Evolutionary conservation across 495 filamentous ascomycete genomes (phyloP), one percentile per base, ranked within the genome.

Genomic region (Entonaema liquescens): DNA sequence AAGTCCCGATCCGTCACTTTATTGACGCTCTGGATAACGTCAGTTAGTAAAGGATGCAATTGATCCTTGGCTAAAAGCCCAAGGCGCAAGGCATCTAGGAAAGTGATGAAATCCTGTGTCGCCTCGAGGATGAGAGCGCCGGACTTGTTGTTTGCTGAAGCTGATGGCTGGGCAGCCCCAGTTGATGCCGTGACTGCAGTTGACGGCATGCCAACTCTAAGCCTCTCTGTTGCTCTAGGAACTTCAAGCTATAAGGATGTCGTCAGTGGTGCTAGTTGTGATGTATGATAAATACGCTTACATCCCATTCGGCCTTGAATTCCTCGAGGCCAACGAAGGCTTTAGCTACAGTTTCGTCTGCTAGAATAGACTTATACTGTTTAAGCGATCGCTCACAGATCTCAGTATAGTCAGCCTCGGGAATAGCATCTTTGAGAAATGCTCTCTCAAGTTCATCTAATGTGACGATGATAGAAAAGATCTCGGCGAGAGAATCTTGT

Each of bases 21-120:
- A 79, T 98, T 98, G 28, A 97, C 96, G 2, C 92, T 91, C 65
- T 97, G 94, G 42, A 99, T 99, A 11, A 97, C 91, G 66, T 98
- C 94, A 1, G 93, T 94, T 1, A 98, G 85, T 1, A 98, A 83
- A 17, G 96, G 96, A 74, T 99, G 96, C 15, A 99, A 83, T 58
- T 94, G 93, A 80, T 99, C 95, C 78, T 99, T 99, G 6, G 94
- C 93, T 12, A 94, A 83, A 79, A 97, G 88, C 23, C 93, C 92
- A 40, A 99, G 84, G 73, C 92, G 91, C 72, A 98, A 84, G 23
- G 95, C 96, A 79, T 99, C 96, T 50, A 99, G 84, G 79, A 98
- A 94, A 0, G 96, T 99, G 78, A 99, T 98, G 76, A 99, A 99
- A 77, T 97, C 94, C 79, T 98, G 93, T 3, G 95, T 97, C 4